Percentiles rank a stretch among this genome's conserved stretches.
Evolutionary conservation across 176 grass and related monocot species (phyloP).

Genomic region (Eleusine coracana): DNA sequence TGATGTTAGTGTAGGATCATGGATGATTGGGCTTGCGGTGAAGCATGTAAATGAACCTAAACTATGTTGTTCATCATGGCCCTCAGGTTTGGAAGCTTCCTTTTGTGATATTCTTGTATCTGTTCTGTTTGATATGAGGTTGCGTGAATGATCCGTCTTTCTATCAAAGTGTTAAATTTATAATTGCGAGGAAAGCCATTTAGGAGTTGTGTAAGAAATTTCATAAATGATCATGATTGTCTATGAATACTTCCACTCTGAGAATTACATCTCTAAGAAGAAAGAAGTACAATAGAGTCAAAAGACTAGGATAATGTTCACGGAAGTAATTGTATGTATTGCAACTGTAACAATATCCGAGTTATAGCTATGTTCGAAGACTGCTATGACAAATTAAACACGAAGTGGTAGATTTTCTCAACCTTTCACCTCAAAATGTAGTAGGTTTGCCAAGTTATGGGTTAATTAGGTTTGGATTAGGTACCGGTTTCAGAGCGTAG

Average conservation of each 20-base stretch:
- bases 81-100: constrained; percentile 64
- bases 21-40: constrained; percentile 94
- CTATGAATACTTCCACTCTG: neutral
- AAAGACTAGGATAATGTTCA: neutral
- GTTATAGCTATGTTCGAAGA: constrained; percentile 6
- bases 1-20: constrained; percentile 96
- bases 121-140: neutral
- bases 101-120: constrained; percentile 16
- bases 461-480: neutral
- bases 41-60: constrained; percentile 97
- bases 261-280: neutral
- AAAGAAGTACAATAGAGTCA: constrained; percentile 1
- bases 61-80: constrained; percentile 94
- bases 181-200: neutral
- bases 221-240: neutral
- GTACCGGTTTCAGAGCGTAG: constrained; percentile 9
- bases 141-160: constrained; percentile 5
- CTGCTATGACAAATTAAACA: neutral
- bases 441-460: constrained; percentile 2
- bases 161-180: constrained; percentile 28
- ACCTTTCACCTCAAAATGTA: neutral
- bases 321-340: constrained; percentile 8
- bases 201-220: neutral
- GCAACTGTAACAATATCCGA: neutral
- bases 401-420: neutral